phyloP scores from a whole-genome alignment of 306 rosid species.

The Medicago ruthenica region DNA sequence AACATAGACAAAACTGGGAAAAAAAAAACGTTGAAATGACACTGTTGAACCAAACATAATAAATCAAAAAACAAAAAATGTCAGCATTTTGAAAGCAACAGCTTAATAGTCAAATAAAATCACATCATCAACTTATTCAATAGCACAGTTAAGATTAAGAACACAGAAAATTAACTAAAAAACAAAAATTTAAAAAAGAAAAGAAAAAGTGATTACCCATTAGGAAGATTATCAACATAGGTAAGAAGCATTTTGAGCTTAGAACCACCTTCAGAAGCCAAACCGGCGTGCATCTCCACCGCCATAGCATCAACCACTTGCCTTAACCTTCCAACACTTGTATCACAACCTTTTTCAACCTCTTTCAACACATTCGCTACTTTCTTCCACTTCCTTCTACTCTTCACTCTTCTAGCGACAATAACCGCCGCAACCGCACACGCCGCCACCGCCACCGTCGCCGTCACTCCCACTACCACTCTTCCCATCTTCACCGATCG shows the following conservation, averaged over 20 bases:
- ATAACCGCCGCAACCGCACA: constrained; percentile 80
- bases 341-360: constrained; percentile 73
- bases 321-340: constrained; percentile 68
- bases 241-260: constrained; percentile 98
- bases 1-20: background rate
- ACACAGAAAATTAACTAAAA: background rate
- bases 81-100: background rate
- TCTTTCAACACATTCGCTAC: constrained; percentile 72
- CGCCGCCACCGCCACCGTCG: constrained; percentile 68
- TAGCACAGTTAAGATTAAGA: constrained; percentile 40
- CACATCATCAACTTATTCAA: constrained; percentile 21
- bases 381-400: constrained; percentile 78
- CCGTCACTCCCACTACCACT: constrained; percentile 70
- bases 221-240: constrained; percentile 81
- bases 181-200: background rate
- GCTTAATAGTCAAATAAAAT: constrained; percentile 4
- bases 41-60: constrained; percentile 3
- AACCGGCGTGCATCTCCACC: constrained; percentile 98
- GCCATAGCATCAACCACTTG: constrained; percentile 98
- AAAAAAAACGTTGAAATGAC: constrained; percentile 14
- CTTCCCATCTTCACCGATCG: constrained; percentile 73
- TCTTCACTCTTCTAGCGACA: constrained; percentile 75
- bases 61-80: background rate
- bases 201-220: constrained; percentile 68
- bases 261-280: constrained; percentile 96